Base-by-base conservation (phyloP, 1,139 yeast species). In the Sugiyamaella novakii region DNA sequence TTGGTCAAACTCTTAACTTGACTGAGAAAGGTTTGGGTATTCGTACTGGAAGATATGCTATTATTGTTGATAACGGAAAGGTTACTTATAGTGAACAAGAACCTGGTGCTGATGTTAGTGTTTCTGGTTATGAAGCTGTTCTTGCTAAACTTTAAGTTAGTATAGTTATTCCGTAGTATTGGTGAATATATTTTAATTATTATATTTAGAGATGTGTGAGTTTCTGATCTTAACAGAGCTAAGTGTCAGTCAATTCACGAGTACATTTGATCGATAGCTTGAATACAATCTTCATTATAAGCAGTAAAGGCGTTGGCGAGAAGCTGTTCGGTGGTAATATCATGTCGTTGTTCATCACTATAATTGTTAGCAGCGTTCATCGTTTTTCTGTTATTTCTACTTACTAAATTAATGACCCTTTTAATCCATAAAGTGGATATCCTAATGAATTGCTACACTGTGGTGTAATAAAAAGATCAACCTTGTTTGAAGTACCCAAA, bases 31-130 rank as follows among this genome's bases (percentile, higher is more conserved):
- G 89, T 28, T 66, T 81, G 54, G 87, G 86, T 42, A 63, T 73
- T 53, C 80, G 95, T 73, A 79, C 87, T 53, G 75, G 77, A 47
- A 79, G 96, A 69, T 87, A 79, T 69, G 91, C 91, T 50, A 68
- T 82, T 49, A 74, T 87, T 54, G 80, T 86, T 51, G 80, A 81
- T 59, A 72, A 80, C 58, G 91, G 91, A 57, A 72, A 73, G 53
- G 79, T 87, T 57, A 69, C 71, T 44, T 87, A 83, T 67, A 73
- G 82, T 47, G 91, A 80, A 57, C 76, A 75, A 63, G 96, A 88
- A 70, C 72, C 77, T 28, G 80, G 73, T 42, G 69, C 74, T 51
- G 86, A 74, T 41, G 87, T 78, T 61, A 75, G 83, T 46, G 87
- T 80, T 54, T 80, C 87, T 44, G 76, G 83, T 51, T 82, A 79